Percentiles rank a stretch among this genome's conserved stretches.
These are phyloP conservation scores for Metschnikowia anglica DNA, from an alignment of 805 yeast species.

Conservation along the genomic window DNA sequence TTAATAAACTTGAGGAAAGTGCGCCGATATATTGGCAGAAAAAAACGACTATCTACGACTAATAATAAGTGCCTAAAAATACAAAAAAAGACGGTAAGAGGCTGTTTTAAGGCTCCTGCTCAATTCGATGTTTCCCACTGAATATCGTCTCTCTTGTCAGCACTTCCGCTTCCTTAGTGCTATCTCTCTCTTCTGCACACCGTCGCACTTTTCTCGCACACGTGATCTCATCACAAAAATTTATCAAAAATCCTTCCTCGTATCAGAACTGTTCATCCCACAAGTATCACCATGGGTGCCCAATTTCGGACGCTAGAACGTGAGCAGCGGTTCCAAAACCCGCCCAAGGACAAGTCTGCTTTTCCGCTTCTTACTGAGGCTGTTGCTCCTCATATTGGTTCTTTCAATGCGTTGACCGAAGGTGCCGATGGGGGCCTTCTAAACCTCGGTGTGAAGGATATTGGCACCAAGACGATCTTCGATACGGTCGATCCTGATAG, in stretches of 20 bases:
- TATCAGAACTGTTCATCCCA: slow-evolving; percentile 4
- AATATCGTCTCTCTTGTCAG: no score
- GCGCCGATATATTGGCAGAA: no score
- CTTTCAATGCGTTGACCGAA: slow-evolving; percentile 91
- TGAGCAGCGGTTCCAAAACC: slow-evolving; percentile 79
- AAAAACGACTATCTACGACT: no score
- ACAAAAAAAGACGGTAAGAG: no score
- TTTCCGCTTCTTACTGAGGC: slow-evolving; percentile 85
- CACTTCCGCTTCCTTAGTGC: not conserved
- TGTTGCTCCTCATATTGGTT: slow-evolving; percentile 91
- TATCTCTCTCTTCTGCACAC: slow-evolving; percentile 1
- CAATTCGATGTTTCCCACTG: no score
- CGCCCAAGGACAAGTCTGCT: slow-evolving; percentile 82
- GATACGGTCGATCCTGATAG: slow-evolving; percentile 70
- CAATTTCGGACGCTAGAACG: slow-evolving; percentile 82
- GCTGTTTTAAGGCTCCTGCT: no score
- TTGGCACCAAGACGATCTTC: slow-evolving; percentile 81
- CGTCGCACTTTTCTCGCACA: slow-evolving; percentile 10
- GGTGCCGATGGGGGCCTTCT: slow-evolving; percentile 84
- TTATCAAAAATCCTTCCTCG: slow-evolving; percentile 15
- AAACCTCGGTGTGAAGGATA: slow-evolving; percentile 82
- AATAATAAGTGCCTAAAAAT: no score
- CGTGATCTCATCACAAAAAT: slow-evolving; percentile 23
- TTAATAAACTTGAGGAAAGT: no score
- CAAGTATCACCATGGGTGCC: slow-evolving; percentile 42